Evolutionary conservation across 176 grass and related monocot genomes (phyloP), one percentile per base, ranked within the genome.

Genomic region (Musa acuminata): DNA sequence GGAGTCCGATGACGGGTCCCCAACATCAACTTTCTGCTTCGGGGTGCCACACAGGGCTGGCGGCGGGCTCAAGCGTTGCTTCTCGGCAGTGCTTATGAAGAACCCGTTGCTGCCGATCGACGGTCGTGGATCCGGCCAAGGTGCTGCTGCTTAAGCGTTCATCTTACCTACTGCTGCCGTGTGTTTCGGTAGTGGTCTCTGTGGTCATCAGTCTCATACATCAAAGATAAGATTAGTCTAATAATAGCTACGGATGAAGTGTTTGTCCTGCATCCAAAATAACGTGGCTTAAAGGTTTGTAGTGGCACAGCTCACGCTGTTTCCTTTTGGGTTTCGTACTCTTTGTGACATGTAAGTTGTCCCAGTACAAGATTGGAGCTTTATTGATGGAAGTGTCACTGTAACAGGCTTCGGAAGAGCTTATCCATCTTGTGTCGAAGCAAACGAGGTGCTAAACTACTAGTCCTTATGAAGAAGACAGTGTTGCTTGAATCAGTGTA

Each of bases 1-100:
- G 25, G 72, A 60, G 9, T 75, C 26, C 72, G 54, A 49, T 16
- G 24, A 75, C 16, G 72, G 72, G 2, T 75, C 72, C 14, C 72
- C 72, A 10, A 60, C 26, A 1, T 75, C 72, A 8, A 59, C 54
- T 17, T 16, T 43, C 54, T 75, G 72, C 53, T 75, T 60, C 26
- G 27, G 72, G 14, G 5, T 14, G 8, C 29, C 26, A 1, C 67
- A 16, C 11, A 27, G 27, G 65, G 65, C 65, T 8, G 25, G 24
- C 25, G 65, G 2, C 65, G 25, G 65, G 65, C 27, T 68, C 65
- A 69, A 17, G 67, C 26, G 67, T 2, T 48, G 67, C 67, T 29
- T 19, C 29, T 49, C 67, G 6, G 4, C 19, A 24, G 26, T 49
- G 9, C 25, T 2, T 16, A 50, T 50, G 3, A 69, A 69, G 35